These are phyloP conservation scores for Debaryomyces singareniensis DNA, from an alignment of 1,139 yeast species.

Conservation along the genomic window DNA sequence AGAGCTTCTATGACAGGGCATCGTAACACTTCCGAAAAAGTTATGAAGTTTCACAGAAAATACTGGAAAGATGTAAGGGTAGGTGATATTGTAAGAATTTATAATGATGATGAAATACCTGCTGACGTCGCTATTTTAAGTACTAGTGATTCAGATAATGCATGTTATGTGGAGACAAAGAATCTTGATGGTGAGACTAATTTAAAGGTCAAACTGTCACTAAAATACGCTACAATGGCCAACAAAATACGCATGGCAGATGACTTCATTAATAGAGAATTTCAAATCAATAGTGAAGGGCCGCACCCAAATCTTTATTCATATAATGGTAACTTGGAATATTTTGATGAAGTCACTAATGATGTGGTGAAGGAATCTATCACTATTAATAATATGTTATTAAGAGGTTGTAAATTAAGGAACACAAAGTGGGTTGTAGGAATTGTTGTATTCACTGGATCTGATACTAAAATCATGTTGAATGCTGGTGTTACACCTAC, in stretches of 20 bases:
- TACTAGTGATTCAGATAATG: slow-evolving; percentile 47
- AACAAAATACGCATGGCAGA: slow-evolving; percentile 33
- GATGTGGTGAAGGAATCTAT: slow-evolving; percentile 32
- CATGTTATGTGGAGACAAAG: slow-evolving; percentile 54
- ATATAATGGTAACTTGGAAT: slow-evolving; percentile 48
- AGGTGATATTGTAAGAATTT: slow-evolving; percentile 47
- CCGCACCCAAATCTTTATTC: slow-evolving; percentile 51
- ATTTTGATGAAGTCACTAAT: slow-evolving; percentile 16
- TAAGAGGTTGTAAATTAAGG: slow-evolving; percentile 48
- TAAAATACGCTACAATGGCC: slow-evolving; percentile 34
- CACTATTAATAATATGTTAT: slow-evolving; percentile 41
- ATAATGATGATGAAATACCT: slow-evolving; percentile 53
- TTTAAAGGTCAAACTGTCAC: slow-evolving; percentile 46
- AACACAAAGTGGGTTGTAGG: slow-evolving; percentile 54
- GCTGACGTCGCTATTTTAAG: slow-evolving; percentile 48
- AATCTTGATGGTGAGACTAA: slow-evolving; percentile 60
- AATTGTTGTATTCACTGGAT: slow-evolving; percentile 47
- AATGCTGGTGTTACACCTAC: slow-evolving; percentile 56
- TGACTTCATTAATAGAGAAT: slow-evolving; percentile 34
- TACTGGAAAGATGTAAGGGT: slow-evolving; percentile 52
- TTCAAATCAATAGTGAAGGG: slow-evolving; percentile 47
- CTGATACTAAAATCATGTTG: slow-evolving; percentile 51
- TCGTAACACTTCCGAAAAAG: slow-evolving; percentile 9
- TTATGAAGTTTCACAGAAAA: slow-evolving; percentile 25
- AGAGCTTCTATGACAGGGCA: slow-evolving; percentile 5